Evolutionary conservation across 345 rosid species (phyloP).

Genomic region (Crucihimalaya himalaica): DNA sequence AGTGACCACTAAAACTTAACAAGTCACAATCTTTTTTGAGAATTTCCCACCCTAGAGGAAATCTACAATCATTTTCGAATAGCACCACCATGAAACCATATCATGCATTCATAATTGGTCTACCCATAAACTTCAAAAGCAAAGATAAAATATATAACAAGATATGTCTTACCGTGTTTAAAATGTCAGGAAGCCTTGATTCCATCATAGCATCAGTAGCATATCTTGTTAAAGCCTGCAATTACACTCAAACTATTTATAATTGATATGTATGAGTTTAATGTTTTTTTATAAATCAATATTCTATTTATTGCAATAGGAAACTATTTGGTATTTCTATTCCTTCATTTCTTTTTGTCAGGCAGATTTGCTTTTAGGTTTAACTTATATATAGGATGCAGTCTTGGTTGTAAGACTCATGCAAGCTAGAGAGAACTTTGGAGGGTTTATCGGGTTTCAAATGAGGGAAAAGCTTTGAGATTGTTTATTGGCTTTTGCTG

Average conservation of each 20-base stretch:
- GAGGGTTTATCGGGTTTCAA: background rate
- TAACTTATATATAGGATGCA: background rate
- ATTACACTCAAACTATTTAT: background rate
- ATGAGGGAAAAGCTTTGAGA: background rate
- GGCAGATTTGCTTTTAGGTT: slow-evolving; percentile 1
- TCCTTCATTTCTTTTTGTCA: background rate
- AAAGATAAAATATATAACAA: background rate
- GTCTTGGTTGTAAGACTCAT: slow-evolving; percentile 2
- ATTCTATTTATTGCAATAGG: background rate
- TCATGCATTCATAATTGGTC: background rate
- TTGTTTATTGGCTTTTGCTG: background rate
- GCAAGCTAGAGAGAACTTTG: background rate
- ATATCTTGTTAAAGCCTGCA: slow-evolving; percentile 73
- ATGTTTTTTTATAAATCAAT: background rate
- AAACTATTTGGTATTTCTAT: background rate
- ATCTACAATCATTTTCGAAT: background rate
- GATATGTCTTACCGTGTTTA: slow-evolving; percentile 56
- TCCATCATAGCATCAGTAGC: slow-evolving; percentile 86
- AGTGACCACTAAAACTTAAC: background rate
- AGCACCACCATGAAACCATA: slow-evolving; percentile 1
- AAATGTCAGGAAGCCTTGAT: slow-evolving; percentile 71
- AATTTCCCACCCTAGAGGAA: background rate
- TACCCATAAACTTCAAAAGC: slow-evolving; percentile 7
- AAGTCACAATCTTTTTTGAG: background rate
- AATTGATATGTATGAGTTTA: background rate